A percentile compares a stretch with the other conserved stretches of the same genome.
phyloP scores from a whole-genome alignment of 2,329 filamentous ascomycete genomes.

The Conoideocrella luteorostrata region DNA sequence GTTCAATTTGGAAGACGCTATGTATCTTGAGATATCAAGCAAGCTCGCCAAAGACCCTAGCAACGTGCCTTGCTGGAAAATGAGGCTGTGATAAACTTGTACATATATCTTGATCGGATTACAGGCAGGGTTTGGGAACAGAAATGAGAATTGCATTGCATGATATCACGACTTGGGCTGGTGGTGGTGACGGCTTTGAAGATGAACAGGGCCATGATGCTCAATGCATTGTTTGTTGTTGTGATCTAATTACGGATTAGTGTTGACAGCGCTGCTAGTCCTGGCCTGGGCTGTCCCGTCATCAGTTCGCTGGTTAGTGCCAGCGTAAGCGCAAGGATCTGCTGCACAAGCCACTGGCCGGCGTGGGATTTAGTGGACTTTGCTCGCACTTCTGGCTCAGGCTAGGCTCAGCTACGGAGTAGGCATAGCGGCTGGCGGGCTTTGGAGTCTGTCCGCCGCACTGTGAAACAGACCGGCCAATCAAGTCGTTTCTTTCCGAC shows the following conservation, averaged over 20 bases:
- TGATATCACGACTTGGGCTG: conserved; percentile 9
- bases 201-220: neutral
- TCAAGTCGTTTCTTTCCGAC: too few species aligned
- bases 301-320: too few species aligned
- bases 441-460: too few species aligned
- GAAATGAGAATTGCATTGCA: conserved; percentile 26
- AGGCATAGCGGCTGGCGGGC: too few species aligned
- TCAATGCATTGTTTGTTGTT: neutral
- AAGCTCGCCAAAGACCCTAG: neutral
- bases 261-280: too few species aligned
- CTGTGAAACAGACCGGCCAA: too few species aligned
- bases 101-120: conserved; percentile 34
- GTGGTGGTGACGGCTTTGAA: neutral
- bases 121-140: conserved; percentile 21
- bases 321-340: too few species aligned
- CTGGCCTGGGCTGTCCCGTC: too few species aligned
- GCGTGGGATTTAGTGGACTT: too few species aligned
- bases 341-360: too few species aligned
- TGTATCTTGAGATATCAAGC: neutral
- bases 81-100: conserved; percentile 28
- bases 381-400: too few species aligned
- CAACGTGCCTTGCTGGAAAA: conserved; percentile 14
- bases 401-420: too few species aligned
- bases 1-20: neutral
- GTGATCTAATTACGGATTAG: neutral